Evolutionary conservation across 306 rosid species (phyloP), one percentile per base, ranked within the genome.

Genomic region (Lagenaria siceraria): DNA sequence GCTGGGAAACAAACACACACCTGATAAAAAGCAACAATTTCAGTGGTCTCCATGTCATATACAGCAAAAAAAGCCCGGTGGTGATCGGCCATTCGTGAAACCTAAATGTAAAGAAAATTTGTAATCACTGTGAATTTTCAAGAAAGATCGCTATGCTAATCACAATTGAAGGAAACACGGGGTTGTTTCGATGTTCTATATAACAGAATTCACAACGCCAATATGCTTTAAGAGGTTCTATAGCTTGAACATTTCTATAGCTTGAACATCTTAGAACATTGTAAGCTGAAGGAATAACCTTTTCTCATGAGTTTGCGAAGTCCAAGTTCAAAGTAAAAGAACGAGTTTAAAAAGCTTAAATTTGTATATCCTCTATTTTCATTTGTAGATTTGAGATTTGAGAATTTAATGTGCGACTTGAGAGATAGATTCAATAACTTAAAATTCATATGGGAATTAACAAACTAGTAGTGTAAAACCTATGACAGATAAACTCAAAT

Each of bases 21-120:
- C 97, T 87, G 96, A 88, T 90, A 90, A 83, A 95, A 95, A 64
- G 99, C 91, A 76, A 90, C 84, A 70, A 95, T 90, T 87, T 90
- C 97, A 63, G 99, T 92, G 27, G 99, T 90, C 88, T 90, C 99
- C 99, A 95, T 95, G 90, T 92, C 86, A 86, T 95, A 95, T 63
- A 95, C 90, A 66, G 97, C 93, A 70, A 90, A 89, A 82, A 95
- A 95, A 46, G 93, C 92, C 24, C 87, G 87, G 52, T 92, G 93
- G 31, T 89, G 88, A 86, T 95, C 99, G 18, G 89, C 84, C 82
- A 81, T 85, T 84, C 97, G 87, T 53, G 91, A 85, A 75, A 90
- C 90, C 97, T 95, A 88, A 84, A 82, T 85, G 52, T 38, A 79
- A 78, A 29, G 66, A 31, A 56, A 75, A 74, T 84, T 71, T 24